Base-by-base conservation (phyloP, 2,329 filamentous ascomycete species). In the Chrysoporthe austroafricana region DNA sequence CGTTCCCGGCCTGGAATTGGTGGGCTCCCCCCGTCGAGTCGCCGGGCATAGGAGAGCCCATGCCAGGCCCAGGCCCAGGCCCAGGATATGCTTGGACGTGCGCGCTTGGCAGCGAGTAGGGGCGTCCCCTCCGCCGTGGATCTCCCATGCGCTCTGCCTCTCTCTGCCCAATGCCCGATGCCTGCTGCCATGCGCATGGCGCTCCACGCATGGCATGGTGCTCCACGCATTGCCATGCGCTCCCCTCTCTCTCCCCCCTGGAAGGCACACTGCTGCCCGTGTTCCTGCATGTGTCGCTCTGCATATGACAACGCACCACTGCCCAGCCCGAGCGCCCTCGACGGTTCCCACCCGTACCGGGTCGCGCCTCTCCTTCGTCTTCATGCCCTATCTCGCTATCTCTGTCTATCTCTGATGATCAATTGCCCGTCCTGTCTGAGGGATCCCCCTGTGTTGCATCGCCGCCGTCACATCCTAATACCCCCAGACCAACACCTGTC, bases 271-370 rank as follows among this genome's bases (percentile, higher is more conserved):
- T 13, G 21, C 5, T 52, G 26, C 14, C 48, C 48, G 48, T 52
- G 48, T 52, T 52, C 48, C 48, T 52, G 48, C 48, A 52, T 52
- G 48, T 26, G 36, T 9, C n/a, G 48, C 48, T 52, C 48, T 52
- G 48, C 48, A 52, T 52, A 52, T 52, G 48, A 52, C 48, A 52
- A 52, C 48, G 48, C 48, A 52, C 48, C 48, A 52, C n/a, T 52
- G 6, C 36, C 36, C 5, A 39, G 36, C 36, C 6, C 6, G 9
- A 9, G 36, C 36, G 9, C 36, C 36, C 44, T 48, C 16, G n/a
- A 4, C 1, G 7, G 18, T 8, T 48, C 18, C 18, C n/a, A 21
- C 44, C 7, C 44, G 26, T 48, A 18, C 16, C 16, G 44, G 7
- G 44, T 21, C 44, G 16, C 9, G 44, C 4, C 21, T 14, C 21